These are phyloP conservation scores for Claviceps arundinis DNA, from an alignment of 2,329 filamentous ascomycete genomes.

Conservation along the genomic window DNA sequence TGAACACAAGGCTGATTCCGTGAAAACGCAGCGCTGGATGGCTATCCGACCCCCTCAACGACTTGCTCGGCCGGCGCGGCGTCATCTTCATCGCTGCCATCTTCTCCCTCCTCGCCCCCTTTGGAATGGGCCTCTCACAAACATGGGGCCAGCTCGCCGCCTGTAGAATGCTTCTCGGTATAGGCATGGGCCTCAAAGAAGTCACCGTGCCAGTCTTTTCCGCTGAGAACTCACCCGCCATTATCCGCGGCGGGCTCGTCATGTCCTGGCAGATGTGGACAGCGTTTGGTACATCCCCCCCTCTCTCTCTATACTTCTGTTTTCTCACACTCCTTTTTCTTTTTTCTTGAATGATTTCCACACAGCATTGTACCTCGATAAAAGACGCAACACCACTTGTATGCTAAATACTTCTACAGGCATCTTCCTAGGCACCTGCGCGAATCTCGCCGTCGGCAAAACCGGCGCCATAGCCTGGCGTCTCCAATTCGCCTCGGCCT, in stretches of 20 bases:
- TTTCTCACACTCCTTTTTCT: no score
- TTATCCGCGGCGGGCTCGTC: slow-evolving; percentile 39
- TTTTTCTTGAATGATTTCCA: no score
- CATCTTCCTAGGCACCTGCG: slow-evolving; percentile 53
- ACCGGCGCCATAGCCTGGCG: slow-evolving; percentile 48
- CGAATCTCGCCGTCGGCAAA: slow-evolving; percentile 51
- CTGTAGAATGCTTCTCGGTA: slow-evolving; percentile 36
- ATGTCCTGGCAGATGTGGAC: slow-evolving; percentile 41
- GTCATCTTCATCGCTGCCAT: slow-evolving; percentile 50
- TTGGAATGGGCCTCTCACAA: slow-evolving; percentile 46
- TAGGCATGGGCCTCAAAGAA: slow-evolving; percentile 45
- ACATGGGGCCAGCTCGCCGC: slow-evolving; percentile 44
- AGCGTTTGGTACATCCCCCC: slow-evolving; percentile 1
- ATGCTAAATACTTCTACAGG: slow-evolving; percentile 17
- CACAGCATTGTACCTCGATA: no score
- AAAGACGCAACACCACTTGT: no score
- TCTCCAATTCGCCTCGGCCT: slow-evolving; percentile 49
- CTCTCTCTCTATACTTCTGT: neutral
- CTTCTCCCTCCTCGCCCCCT: slow-evolving; percentile 47
- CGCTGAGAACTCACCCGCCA: slow-evolving; percentile 37
- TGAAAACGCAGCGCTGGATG: slow-evolving; percentile 33
- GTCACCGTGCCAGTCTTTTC: slow-evolving; percentile 39
- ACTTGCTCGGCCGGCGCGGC: slow-evolving; percentile 44
- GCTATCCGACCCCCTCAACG: slow-evolving; percentile 50
- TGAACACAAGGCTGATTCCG: neutral